A percentile compares a stretch with the other conserved stretches of the same genome.
These are phyloP conservation scores for Hypoxylon sp. DNA, from an alignment of 2,329 filamentous ascomycete species.

Conservation along the genomic window DNA sequence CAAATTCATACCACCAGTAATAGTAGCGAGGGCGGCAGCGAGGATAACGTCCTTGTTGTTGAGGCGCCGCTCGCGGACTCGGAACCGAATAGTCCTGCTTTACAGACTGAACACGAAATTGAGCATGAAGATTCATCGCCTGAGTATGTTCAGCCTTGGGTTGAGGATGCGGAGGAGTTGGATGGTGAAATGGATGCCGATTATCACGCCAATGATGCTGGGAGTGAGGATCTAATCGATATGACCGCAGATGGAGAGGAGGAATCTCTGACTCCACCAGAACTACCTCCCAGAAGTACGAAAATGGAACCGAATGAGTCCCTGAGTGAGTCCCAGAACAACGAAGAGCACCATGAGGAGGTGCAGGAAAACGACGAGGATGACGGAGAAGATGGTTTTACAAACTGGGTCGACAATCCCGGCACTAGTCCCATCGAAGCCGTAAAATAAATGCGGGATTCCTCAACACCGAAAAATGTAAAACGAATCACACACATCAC, in stretches of 20 bases:
- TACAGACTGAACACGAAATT: constrained; percentile 17
- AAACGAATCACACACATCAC: background rate
- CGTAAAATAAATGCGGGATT: constrained; percentile 11
- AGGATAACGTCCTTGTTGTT: constrained; percentile 54
- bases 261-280: constrained; percentile 17
- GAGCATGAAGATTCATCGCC: constrained; percentile 34
- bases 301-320: background rate
- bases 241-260: constrained; percentile 6
- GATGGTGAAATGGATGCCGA: constrained; percentile 25
- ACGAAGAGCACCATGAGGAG: constrained; percentile 6
- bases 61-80: constrained; percentile 52
- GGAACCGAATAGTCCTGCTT: constrained; percentile 51
- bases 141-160: constrained; percentile 50
- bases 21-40: constrained; percentile 48
- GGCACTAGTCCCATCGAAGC: constrained; percentile 27
- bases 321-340: constrained; percentile 11
- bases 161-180: constrained; percentile 50
- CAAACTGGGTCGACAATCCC: constrained; percentile 53
- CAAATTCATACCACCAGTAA: constrained; percentile 48
- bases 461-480: background rate
- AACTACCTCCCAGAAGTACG: constrained; percentile 28
- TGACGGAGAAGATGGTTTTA: constrained; percentile 52
- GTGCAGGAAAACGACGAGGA: constrained; percentile 32
- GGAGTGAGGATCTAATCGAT: constrained; percentile 33
- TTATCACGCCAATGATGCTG: constrained; percentile 2